Base-by-base conservation (phyloP, 108 stramenopile species). In the Mediolabrus comicus region DNA sequence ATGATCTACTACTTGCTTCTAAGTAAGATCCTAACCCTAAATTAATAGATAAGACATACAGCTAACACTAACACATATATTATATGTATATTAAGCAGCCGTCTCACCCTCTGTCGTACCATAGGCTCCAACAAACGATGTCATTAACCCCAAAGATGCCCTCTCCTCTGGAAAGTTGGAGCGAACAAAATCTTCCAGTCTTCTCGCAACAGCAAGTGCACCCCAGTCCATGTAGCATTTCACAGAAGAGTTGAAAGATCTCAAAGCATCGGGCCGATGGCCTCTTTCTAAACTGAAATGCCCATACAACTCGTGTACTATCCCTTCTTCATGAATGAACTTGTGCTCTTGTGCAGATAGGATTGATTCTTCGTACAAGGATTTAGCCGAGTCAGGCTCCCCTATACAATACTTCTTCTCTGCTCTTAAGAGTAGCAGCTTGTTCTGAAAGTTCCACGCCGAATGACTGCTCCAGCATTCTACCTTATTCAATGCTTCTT, bases 381-480 rank as follows among this genome's bases (percentile, higher is more conserved):
- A 27, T 29, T 13, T 25, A 36, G 54, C 65, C 52, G 25, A 55
- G 16, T 67, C 53, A 27, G 55, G 16, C 34, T 67, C 65, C 36
- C 36, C 27, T 0, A 24, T 32, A 36, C 53, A 28, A 38, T 38
- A 17, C 27, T 54, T 35, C 6, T 55, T 34, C 55, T 67, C 65
- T 32, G 65, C 65, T 54, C 55, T 38, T 22, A 55, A 14, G 4
- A 67, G 28, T 0, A 67, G 65, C 39, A 67, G 32, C 38, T 67
- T 67, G 58, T 60, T 69, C 36, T 59, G 49, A 9, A 59, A 46
- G 35, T 69, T 69, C 68, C 68, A 69, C 3, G 41, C 8, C 1
- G 36, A 39, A 16, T 6, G 12, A 9, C 8, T 14, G 25, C 13
- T 25, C 63, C 39, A 64, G 10, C 4, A 39, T 16, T 46, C 24